Conservation (phyloP, 495 filamentous ascomycete species). For the Massariosphaeria phaeospora region DNA sequence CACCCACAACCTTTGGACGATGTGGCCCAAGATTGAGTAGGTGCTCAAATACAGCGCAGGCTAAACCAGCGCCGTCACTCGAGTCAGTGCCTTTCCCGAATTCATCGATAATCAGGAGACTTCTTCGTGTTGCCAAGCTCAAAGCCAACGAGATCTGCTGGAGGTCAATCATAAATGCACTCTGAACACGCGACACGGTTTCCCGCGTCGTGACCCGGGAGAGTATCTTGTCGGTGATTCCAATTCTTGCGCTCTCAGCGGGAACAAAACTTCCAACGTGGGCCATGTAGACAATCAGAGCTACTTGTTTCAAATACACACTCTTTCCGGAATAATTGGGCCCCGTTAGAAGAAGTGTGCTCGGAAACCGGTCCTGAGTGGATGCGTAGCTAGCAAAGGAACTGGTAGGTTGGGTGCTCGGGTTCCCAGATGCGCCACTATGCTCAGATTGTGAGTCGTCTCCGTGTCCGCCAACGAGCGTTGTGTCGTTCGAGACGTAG, state of each 20-base stretch:
- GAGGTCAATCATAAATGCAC: slow-evolving; percentile 89
- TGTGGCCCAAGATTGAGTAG: slow-evolving; percentile 57
- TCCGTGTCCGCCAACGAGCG: slow-evolving; percentile 59
- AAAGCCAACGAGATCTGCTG: slow-evolving; percentile 80
- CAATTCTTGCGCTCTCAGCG: slow-evolving; percentile 70
- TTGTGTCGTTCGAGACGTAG: slow-evolving; percentile 79
- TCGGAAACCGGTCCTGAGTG: slow-evolving; percentile 45
- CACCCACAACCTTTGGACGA: slow-evolving; percentile 76
- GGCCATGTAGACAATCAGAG: slow-evolving; percentile 88
- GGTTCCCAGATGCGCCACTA: not conserved
- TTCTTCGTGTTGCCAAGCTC: slow-evolving; percentile 70
- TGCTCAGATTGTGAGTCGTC: not conserved
- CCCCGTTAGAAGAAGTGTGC: slow-evolving; percentile 80
- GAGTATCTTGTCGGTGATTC: slow-evolving; percentile 88
- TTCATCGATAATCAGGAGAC: slow-evolving; percentile 83
- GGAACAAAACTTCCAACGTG: slow-evolving; percentile 92
- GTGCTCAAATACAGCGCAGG: slow-evolving; percentile 73
- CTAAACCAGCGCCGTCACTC: slow-evolving; percentile 79
- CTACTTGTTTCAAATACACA: slow-evolving; percentile 91
- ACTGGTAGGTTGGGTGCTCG: not conserved
- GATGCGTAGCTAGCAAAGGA: not conserved
- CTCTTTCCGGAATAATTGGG: slow-evolving; percentile 97
- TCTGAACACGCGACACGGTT: slow-evolving; percentile 77
- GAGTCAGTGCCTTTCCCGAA: slow-evolving; percentile 92
- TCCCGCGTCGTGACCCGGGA: slow-evolving; percentile 84